Conservation (phyloP, 2,329 filamentous ascomycete species). For the Didymella glomerata region DNA sequence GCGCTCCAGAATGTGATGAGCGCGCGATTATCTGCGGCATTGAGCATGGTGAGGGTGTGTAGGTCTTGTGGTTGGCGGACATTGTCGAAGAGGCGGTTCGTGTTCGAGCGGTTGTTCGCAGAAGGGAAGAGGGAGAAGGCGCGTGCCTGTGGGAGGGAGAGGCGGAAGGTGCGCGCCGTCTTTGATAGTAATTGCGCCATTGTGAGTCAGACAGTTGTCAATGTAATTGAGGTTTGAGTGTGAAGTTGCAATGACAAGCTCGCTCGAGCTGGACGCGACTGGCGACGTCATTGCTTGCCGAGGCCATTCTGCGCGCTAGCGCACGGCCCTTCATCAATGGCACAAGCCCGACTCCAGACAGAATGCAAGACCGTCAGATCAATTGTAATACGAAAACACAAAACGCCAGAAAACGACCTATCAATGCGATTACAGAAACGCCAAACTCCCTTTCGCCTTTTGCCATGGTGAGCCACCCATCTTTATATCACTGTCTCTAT, state of each 20-base stretch:
- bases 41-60: conserved; percentile 58
- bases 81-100: conserved; percentile 50
- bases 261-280: conserved; percentile 8
- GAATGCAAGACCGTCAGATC: too few species aligned
- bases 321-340: not conserved
- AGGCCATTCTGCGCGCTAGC: not conserved
- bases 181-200: conserved; percentile 17
- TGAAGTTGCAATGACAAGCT: not conserved
- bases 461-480: too few species aligned
- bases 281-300: conserved; percentile 15
- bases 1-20: conserved; percentile 62
- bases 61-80: conserved; percentile 59
- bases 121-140: conserved; percentile 32
- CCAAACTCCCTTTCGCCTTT: too few species aligned
- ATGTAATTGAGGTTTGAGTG: not conserved
- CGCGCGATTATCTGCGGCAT: conserved; percentile 54
- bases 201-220: too few species aligned
- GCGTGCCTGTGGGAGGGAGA: conserved; percentile 12
- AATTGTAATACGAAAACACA: too few species aligned
- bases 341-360: too few species aligned
- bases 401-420: too few species aligned
- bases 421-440: too few species aligned
- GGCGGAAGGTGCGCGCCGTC: conserved; percentile 3
- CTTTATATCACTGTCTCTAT: too few species aligned
- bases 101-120: conserved; percentile 23